phyloP scores from a whole-genome alignment of 2,329 filamentous ascomycete genomes.

The Salinomyces thailandicus region DNA sequence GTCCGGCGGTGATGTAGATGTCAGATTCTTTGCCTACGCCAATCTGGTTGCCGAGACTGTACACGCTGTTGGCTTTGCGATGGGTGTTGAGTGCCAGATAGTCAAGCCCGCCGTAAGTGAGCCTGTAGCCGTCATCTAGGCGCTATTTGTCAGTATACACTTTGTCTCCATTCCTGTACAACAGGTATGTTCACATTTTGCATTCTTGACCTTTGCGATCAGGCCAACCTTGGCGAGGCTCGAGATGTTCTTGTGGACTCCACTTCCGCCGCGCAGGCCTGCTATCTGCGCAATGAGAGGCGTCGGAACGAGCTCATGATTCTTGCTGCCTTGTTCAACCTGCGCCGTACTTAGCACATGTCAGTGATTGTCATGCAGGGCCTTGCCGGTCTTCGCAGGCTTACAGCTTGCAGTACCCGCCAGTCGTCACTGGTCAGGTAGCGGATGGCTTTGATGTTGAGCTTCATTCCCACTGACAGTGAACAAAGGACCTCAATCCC shows the following conservation, averaged over 20 bases:
- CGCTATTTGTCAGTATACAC: background rate
- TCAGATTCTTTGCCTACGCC: constrained; percentile 97
- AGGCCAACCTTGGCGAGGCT: constrained; percentile 83
- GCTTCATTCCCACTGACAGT: constrained; percentile 60
- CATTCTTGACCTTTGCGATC: constrained; percentile 87
- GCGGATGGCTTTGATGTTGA: constrained; percentile 87
- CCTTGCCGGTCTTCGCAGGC: constrained; percentile 18
- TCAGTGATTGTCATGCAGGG: constrained; percentile 10
- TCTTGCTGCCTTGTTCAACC: constrained; percentile 89
- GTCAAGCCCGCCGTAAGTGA: constrained; percentile 93
- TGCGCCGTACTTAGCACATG: constrained; percentile 30
- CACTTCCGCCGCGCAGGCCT: constrained; percentile 61
- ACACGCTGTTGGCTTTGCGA: constrained; percentile 66
- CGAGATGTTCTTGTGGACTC: constrained; percentile 79
- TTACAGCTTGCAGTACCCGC: constrained; percentile 83
- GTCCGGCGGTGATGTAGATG: constrained; percentile 83
- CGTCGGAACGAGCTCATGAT: constrained; percentile 94
- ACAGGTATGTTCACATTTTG: constrained; percentile 58
- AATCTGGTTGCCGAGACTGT: constrained; percentile 87
- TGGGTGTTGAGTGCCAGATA: constrained; percentile 93
- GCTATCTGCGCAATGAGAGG: constrained; percentile 75
- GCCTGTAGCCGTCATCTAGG: constrained; percentile 78
- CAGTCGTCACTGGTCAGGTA: constrained; percentile 90
- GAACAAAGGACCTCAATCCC: no score
- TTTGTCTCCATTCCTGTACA: background rate